Conservation (phyloP, 2,329 filamentous ascomycete genomes). For the Chaetomiaceae sp. region DNA sequence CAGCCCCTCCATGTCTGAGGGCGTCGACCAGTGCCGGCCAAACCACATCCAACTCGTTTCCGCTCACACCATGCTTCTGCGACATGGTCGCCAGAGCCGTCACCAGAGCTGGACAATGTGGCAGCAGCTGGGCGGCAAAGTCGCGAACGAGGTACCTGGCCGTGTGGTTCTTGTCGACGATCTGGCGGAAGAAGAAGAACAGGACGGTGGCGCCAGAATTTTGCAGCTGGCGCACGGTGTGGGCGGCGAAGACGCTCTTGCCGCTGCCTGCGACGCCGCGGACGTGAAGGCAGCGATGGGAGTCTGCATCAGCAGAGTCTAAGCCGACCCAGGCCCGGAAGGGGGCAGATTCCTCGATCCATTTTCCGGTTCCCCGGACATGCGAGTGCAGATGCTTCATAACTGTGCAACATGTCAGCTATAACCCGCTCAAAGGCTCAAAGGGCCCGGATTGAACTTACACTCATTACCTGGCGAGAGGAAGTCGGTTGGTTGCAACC, state of each 20-base stretch:
- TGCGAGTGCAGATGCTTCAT: slow-evolving; percentile 9
- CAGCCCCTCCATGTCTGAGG: slow-evolving; percentile 4
- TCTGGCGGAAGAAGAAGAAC: slow-evolving; percentile 38
- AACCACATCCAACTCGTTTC: neutral
- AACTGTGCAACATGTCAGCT: no score
- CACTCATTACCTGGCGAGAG: slow-evolving; percentile 9
- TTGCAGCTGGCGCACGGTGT: slow-evolving; percentile 23
- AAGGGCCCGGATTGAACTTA: no score
- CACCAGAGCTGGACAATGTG: slow-evolving; percentile 28
- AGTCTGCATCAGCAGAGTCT: neutral
- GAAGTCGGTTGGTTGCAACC: slow-evolving; percentile 7
- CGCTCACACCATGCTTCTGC: neutral
- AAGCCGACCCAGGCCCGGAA: slow-evolving; percentile 2
- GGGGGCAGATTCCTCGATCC: neutral
- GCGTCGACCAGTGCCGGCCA: slow-evolving; percentile 19
- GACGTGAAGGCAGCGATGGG: slow-evolving; percentile 13
- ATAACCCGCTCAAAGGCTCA: no score
- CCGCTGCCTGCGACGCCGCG: slow-evolving; percentile 22
- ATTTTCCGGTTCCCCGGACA: slow-evolving; percentile 1
- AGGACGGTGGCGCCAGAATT: slow-evolving; percentile 26
- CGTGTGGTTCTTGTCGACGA: slow-evolving; percentile 31
- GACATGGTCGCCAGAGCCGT: slow-evolving; percentile 13
- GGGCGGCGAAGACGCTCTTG: slow-evolving; percentile 33
- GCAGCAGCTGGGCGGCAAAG: slow-evolving; percentile 32
- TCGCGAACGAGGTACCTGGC: slow-evolving; percentile 31